Evolutionary conservation across 768 basidiomycete genomes (phyloP), one percentile per base, ranked within the genome.

Genomic region (Hirschioporus abietinus): DNA sequence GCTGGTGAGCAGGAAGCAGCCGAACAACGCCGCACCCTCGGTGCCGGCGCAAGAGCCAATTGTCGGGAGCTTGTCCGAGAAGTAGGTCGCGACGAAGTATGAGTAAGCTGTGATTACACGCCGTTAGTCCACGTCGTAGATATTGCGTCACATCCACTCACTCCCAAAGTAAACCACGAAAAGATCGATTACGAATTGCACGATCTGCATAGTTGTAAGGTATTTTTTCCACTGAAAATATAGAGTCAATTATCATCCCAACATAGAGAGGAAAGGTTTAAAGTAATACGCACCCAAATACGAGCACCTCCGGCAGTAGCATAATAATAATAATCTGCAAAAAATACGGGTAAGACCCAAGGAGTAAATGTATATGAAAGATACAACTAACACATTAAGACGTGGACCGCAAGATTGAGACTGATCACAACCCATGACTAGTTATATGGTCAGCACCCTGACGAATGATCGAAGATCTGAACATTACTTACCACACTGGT

Each of bases 381-480:
- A 2, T 23, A 20, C 3, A 27, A 84, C 91, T 76, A 77, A 95
- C 93, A 99, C 97, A 99, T 99, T 73, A 97, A 79, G 75, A 99
- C 96, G 78, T 99, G 97, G 63, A 99, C 96, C 66, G 83, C 78
- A 67, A 99, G 82, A 81, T 99, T 99, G 70, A 97, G 85, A 61
- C 82, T 78, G 77, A 99, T 99, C 69, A 95, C 92, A 68, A 95
- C 87, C 97, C 97, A 99, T 70, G 96, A 98, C 95, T 96, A 69
- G n/a, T 15, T 24, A 27, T 63, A 70, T 35, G 58, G 42, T 68
- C 60, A 69, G 64, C 34, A 27, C 9, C 63, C n/a, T 58, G 20
- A 52, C 9, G 23, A 20, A 58, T n/a, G 30, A 58, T 59, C 58
- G 63, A 63, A 67, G 1, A 35, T 24, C 5, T 18, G 24, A 25